Conservation (phyloP, 2,329 filamentous ascomycete species). For the Geosmithia morbida region DNA sequence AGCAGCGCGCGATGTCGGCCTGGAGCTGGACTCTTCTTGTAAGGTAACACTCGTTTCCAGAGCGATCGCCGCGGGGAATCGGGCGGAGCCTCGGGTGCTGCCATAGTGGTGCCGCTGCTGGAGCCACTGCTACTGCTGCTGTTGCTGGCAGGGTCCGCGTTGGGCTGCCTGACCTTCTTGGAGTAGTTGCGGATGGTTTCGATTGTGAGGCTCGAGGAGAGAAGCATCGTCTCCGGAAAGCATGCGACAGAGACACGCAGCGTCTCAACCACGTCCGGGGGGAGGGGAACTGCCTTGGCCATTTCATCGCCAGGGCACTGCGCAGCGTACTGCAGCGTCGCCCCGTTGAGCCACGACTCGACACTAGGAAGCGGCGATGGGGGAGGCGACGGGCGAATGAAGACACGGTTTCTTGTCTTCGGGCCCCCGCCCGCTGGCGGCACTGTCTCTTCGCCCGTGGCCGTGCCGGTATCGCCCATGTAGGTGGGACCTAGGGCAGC, state of each 20-base stretch:
- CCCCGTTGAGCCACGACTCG: conserved; percentile 19
- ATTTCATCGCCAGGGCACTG: conserved; percentile 17
- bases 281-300: conserved; percentile 29
- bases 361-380: conserved; percentile 19
- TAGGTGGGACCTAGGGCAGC: neutral
- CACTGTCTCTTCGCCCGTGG: neutral
- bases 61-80: conserved; percentile 13
- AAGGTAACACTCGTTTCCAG: conserved; percentile 20
- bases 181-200: conserved; percentile 43
- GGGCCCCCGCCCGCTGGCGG: too few relatives aligned
- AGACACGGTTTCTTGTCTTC: conserved; percentile 8
- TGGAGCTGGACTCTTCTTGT: conserved; percentile 8
- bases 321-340: conserved; percentile 12
- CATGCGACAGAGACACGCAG: conserved; percentile 37
- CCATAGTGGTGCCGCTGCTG: neutral
- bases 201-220: conserved; percentile 37
- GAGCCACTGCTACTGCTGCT: conserved; percentile 4
- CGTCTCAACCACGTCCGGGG: conserved; percentile 37
- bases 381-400: conserved; percentile 16
- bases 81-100: neutral
- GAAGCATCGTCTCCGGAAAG: conserved; percentile 45
- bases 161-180: conserved; percentile 32
- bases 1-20: neutral
- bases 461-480: neutral
- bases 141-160: conserved; percentile 5